Evolutionary conservation across 1,284 basidiomycete genomes (phyloP), one percentile per base, ranked within the genome.

Genomic region (Cystobasidium pallidum): DNA sequence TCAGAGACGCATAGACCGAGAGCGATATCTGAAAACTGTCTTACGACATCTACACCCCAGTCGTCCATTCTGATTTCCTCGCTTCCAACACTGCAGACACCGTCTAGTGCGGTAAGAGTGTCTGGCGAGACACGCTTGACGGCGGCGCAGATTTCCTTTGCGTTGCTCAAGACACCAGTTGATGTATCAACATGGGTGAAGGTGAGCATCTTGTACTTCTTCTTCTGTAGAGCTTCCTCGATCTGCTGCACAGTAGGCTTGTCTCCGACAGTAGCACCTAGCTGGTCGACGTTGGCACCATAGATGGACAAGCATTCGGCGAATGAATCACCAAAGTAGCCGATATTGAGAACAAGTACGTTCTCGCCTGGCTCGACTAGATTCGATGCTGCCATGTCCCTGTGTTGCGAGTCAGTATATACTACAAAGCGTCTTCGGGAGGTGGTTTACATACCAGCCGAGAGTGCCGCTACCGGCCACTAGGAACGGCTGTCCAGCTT

Each of bases 391-490:
- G 91, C 88, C 86, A 90, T 77, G 58, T 76, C 89, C 86, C 90
- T 88, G 79, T n/a, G n/a, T n/a, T n/a, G n/a, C n/a, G n/a, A n/a
- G n/a, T n/a, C n/a, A n/a, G n/a, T n/a, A n/a, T n/a, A n/a, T n/a
- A n/a, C n/a, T n/a, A n/a, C n/a, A n/a, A n/a, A n/a, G n/a, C n/a
- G n/a, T n/a, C n/a, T n/a, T n/a, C n/a, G n/a, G n/a, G n/a, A n/a
- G n/a, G n/a, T n/a, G n/a, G n/a, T n/a, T n/a, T n/a, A n/a, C n/a
- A n/a, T n/a, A 84, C 93, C 94, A 96, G 39, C 94, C 94, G 45
- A 98, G 84, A 2, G 94, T 98, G n/a, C 94, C 94, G 62, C 89
- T 91, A 1, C 95, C 95, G 34, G 93, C 88, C 67, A 96, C 89
- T 77, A 97, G 83, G 84, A 98, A 91, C 0, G 92, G 90, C 80